Base-by-base conservation (phyloP, 352 stramenopile genomes). In the Globisporangium okanoganense region DNA sequence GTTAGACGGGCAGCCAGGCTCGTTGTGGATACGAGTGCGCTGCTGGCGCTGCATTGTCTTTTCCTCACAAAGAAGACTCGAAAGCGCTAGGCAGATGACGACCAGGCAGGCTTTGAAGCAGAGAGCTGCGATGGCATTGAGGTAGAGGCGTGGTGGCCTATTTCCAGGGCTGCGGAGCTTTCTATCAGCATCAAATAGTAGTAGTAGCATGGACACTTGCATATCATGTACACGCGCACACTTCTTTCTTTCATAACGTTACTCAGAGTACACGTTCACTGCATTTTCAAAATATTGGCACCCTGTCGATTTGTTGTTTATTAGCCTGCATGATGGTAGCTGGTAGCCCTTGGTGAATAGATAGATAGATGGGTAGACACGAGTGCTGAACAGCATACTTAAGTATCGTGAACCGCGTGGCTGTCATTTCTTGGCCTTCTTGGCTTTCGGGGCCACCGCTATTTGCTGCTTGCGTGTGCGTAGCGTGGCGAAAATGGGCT, bases 401-500 rank as follows among this genome's bases (percentile, higher is more conserved):
- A 67, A 63, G 53, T 61, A 66, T 67, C 43, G 60, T 73, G 55
- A 48, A 40, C 49, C 54, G 25, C 20, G 9, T 5, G 8, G 25
- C 13, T 14, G 29, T 44, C 33, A 58, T 24, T 67, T 56, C 56
- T 55, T 53, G 22, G 48, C 24, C 36, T 72, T 79, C 66, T 76
- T 82, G 38, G 41, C 33, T 51, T 70, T 73, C 36, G 72, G 74
- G 40, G 47, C 29, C 14, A 25, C 54, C n/a, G 35, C 54, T 31
- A 65, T 51, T 25, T 60, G 62, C 29, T 61, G 38, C 20, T 61
- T 63, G 18, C 74, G 71, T 33, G 66, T 60, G 18, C 58, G 62
- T 38, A 82, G 59, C 40, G 64, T 71, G 44, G 61, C 58, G 51
- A 70, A 40, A 20, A 87, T 47, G 24, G 70, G 58, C 67, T 91